Evolutionary conservation across 768 basidiomycete genomes (phyloP).

Genomic region (Kwoniella pini): DNA sequence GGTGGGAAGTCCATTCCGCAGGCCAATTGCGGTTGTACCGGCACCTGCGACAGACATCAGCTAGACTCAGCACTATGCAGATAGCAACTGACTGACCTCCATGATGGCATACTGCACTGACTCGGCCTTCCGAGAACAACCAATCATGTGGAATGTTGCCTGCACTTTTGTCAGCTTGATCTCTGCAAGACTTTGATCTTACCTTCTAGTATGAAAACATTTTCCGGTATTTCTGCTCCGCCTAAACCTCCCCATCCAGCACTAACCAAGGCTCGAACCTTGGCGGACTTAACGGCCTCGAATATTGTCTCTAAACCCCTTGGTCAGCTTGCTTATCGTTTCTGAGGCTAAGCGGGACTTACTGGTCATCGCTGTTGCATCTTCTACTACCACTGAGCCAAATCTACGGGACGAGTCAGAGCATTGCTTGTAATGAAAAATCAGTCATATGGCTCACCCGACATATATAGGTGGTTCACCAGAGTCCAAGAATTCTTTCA

Average conservation of each 20-base stretch:
- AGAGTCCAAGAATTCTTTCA: constrained; percentile 60
- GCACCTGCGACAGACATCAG: constrained; percentile 55
- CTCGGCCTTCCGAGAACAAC: constrained; percentile 63
- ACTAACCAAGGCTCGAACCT: constrained; percentile 65
- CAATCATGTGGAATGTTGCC: constrained; percentile 69
- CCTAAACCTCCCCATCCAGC: constrained; percentile 70
- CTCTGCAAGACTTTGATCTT: neutral
- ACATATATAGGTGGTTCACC: constrained; percentile 66
- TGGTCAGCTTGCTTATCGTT: neutral
- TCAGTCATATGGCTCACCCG: constrained; percentile 56
- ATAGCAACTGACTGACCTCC: constrained; percentile 56
- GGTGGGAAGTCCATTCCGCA: constrained; percentile 64
- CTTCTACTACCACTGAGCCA: constrained; percentile 66
- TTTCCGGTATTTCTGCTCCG: constrained; percentile 59
- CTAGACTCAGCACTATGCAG: neutral
- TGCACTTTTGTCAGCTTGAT: constrained; percentile 16
- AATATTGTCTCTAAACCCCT: constrained; percentile 61
- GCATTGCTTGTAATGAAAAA: too few species aligned
- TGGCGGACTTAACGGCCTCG: constrained; percentile 62
- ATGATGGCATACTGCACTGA: constrained; percentile 65
- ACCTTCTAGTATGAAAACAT: constrained; percentile 64
- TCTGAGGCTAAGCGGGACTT: constrained; percentile 14
- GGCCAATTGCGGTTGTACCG: constrained; percentile 67
- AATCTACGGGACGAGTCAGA: constrained; percentile 56
- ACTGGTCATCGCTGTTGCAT: constrained; percentile 63